Base-by-base conservation (phyloP, 257 asterid genomes). In the Gentiana dahurica region DNA sequence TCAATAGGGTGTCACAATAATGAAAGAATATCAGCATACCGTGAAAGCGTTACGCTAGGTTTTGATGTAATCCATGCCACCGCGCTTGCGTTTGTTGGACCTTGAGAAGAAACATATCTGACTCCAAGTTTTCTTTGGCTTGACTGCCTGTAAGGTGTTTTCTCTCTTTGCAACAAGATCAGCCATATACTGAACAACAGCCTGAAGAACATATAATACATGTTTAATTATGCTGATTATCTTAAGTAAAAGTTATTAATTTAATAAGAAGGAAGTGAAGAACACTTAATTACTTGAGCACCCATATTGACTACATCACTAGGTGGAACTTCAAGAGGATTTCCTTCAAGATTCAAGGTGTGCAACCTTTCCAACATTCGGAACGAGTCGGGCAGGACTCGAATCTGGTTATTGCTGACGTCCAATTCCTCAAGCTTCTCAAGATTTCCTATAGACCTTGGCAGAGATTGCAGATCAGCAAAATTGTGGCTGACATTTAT, bases 401-500 rank as follows among this genome's bases (percentile, higher is more conserved):
- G 71, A 57, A 85, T 85, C 75, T 88, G 96, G 68, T 88, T 88
- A 66, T 88, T 88, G 77, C 94, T 73, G 82, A 85, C 81, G 71
- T 88, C 84, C 75, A 88, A 73, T 68, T 75, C 96, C 70, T 88
- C 95, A 3, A 88, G 85, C 79, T 68, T 71, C 69, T 88, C 96
- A 36, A 88, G 93, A 62, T 88, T 88, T 12, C 96, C 96, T 36
- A 88, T 79, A 35, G 96, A 85, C 71, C 96, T 74, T 4, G 96
- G 96, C 53, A 88, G 84, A 54, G 56, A 73, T 50, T 63, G 80
- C 63, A 88, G 74, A 69, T 85, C 95, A 0, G 96, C 96, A 35
- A 88, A 88, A 68, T 88, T 88, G 82, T 80, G 82, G 81, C 96
- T 88, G 63, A 88, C 82, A 76, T 82, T 88, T 81, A 88, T 61